A percentile compares a stretch with the other conserved stretches of the same genome.
These are phyloP conservation scores for Aegilops longissima DNA, from an alignment of 176 grass and related monocot genomes.

Conservation along the genomic window DNA sequence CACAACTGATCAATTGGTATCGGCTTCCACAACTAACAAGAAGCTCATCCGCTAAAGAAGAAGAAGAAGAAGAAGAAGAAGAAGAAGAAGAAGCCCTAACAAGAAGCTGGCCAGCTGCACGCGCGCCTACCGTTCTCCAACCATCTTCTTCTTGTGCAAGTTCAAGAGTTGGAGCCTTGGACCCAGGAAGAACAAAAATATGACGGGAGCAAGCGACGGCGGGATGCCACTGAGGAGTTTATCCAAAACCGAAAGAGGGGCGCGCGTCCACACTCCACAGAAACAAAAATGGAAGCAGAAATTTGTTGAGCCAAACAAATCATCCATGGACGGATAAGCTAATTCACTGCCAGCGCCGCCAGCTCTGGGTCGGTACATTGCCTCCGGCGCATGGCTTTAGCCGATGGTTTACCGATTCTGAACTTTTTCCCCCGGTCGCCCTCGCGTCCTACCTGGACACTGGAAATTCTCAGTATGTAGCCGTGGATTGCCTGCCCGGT, in stretches of 20 bases:
- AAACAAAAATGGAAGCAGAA: not conserved
- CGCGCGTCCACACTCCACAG: not conserved
- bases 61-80: too few species aligned
- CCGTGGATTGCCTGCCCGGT: not conserved
- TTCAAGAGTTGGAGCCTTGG: not conserved
- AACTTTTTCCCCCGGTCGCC: not conserved
- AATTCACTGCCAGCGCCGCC: too few species aligned
- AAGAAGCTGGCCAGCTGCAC: not conserved
- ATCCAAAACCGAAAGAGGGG: not conserved
- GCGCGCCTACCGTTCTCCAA: not conserved
- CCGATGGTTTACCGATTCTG: too few species aligned
- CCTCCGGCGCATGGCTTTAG: too few species aligned
- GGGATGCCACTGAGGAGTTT: constrained; percentile 8
- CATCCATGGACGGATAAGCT: not conserved
- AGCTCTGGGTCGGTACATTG: too few species aligned
- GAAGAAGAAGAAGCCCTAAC: not conserved
- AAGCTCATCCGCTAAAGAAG: too few species aligned
- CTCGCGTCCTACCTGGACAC: not conserved
- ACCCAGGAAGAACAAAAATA: not conserved
- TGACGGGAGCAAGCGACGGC: not conserved
- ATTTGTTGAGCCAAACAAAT: not conserved
- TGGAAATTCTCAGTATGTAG: not conserved
- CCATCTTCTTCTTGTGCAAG: not conserved
- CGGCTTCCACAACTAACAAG: not conserved
- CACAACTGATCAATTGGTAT: not conserved